These are phyloP conservation scores for Lactarius quietus DNA, from an alignment of 768 basidiomycete genomes.

Conservation along the genomic window DNA sequence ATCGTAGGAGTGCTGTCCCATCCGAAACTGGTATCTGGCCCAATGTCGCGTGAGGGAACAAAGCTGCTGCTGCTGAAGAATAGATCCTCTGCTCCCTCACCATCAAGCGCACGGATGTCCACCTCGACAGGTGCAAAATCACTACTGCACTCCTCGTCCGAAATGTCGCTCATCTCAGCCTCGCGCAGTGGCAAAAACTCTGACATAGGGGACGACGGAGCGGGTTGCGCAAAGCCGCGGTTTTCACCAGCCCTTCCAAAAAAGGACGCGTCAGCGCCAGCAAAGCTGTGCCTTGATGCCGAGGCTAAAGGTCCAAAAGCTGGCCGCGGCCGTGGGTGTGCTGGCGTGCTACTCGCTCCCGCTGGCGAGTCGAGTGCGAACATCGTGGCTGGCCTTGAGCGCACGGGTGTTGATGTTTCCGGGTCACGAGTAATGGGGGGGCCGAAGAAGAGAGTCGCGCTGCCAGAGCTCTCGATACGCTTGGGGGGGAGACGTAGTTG, in stretches of 20 bases:
- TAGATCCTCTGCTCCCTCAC: conserved; percentile 23
- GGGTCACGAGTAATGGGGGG: conserved; percentile 19
- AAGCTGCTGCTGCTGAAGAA: conserved; percentile 28
- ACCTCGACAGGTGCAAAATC: conserved; percentile 25
- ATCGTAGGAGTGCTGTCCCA: conserved; percentile 19
- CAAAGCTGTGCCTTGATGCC: conserved; percentile 22
- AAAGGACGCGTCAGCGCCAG: conserved; percentile 11
- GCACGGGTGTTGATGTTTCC: conserved; percentile 7
- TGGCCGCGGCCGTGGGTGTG: conserved; percentile 9
- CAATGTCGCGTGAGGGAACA: conserved; percentile 19
- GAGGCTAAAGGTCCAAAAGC: conserved; percentile 6
- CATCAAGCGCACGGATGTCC: conserved; percentile 19
- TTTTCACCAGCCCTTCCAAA: conserved; percentile 1
- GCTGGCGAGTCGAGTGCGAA: conserved; percentile 20
- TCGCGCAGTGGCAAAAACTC: conserved; percentile 7
- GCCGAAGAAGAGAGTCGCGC: conserved; percentile 26
- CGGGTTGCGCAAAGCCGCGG: neutral
- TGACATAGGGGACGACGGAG: conserved; percentile 17
- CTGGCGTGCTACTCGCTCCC: conserved; percentile 17
- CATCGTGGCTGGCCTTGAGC: conserved; percentile 16
- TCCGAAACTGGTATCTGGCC: conserved; percentile 25
- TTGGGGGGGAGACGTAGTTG: conserved; percentile 7
- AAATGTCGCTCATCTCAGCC: conserved; percentile 24
- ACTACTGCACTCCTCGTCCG: conserved; percentile 24
- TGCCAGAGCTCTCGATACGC: conserved; percentile 23